Evolutionary conservation across 805 yeast genomes (phyloP).

Genomic region (Ogataea glucozyma): DNA sequence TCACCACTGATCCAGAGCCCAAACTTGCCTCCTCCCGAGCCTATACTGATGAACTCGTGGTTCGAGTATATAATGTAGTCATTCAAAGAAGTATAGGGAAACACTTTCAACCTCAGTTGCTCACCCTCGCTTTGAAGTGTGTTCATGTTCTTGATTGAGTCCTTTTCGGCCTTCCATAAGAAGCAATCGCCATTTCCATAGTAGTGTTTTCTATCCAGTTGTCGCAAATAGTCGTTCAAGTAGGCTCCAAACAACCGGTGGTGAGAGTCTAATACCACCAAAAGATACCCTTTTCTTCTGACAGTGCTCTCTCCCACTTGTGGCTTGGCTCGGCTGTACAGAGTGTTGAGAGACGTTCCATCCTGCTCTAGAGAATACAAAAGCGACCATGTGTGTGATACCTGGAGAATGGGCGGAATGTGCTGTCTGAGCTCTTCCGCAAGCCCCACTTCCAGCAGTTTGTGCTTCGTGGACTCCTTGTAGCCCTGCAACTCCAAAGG

Average conservation of each 20-base stretch:
- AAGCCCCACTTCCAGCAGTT: constrained; percentile 54
- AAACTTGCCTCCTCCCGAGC: constrained; percentile 90
- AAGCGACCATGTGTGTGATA: constrained; percentile 75
- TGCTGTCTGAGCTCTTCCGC: constrained; percentile 74
- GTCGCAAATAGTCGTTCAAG: constrained; percentile 68
- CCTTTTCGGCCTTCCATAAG: constrained; percentile 72
- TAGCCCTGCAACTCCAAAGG: constrained; percentile 65
- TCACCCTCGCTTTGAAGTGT: constrained; percentile 18
- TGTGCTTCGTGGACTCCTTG: constrained; percentile 52
- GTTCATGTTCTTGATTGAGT: constrained; percentile 35
- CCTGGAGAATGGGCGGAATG: constrained; percentile 77
- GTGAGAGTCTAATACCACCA: constrained; percentile 66
- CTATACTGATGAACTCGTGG: constrained; percentile 73
- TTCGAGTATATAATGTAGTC: constrained; percentile 85
- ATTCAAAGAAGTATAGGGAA: constrained; percentile 83
- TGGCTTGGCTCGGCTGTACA: constrained; percentile 61
- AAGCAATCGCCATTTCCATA: constrained; percentile 97
- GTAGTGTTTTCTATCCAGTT: constrained; percentile 70
- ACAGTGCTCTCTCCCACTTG: constrained; percentile 37
- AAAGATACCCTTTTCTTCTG: constrained; percentile 61
- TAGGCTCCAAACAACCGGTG: constrained; percentile 77
- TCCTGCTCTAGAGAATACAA: constrained; percentile 87
- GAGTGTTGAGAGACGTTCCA: constrained; percentile 82
- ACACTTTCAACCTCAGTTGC: constrained; percentile 67
- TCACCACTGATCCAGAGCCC: constrained; percentile 87